phyloP scores from a whole-genome alignment of 306 rosid genomes.

The Acacia acuminata region DNA sequence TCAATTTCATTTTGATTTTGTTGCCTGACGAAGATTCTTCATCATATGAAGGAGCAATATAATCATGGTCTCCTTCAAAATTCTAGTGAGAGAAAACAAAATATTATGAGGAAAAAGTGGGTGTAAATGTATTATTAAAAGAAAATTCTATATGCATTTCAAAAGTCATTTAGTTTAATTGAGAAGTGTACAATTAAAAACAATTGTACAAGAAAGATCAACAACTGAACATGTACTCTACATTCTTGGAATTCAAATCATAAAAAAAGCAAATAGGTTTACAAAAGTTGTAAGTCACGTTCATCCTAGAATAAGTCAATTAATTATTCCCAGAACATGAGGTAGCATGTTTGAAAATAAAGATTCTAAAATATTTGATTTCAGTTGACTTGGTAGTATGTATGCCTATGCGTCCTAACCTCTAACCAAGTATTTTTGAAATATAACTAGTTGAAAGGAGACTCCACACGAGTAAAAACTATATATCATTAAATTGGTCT shows the following conservation, averaged over 20 bases:
- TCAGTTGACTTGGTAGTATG: background rate
- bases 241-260: slow-evolving; percentile 15
- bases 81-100: slow-evolving; percentile 36
- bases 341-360: background rate
- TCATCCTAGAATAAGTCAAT: background rate
- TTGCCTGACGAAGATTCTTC: slow-evolving; percentile 82
- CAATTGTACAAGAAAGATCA: slow-evolving; percentile 16
- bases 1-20: slow-evolving; percentile 90
- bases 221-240: slow-evolving; percentile 23
- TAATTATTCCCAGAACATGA: background rate
- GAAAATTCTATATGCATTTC: background rate
- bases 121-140: background rate
- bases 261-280: background rate
- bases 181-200: slow-evolving; percentile 26
- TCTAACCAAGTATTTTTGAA: slow-evolving; percentile 3
- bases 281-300: slow-evolving; percentile 3
- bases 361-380: slow-evolving; percentile 11
- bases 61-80: slow-evolving; percentile 64
- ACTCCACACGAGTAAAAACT: background rate
- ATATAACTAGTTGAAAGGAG: background rate
- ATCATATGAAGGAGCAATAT: slow-evolving; percentile 74
- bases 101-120: slow-evolving; percentile 12
- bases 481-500: background rate
- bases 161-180: slow-evolving; percentile 8
- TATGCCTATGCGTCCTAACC: slow-evolving; percentile 13